Base-by-base conservation (phyloP, 2,329 filamentous ascomycete species). In the Apiospora aurea region DNA sequence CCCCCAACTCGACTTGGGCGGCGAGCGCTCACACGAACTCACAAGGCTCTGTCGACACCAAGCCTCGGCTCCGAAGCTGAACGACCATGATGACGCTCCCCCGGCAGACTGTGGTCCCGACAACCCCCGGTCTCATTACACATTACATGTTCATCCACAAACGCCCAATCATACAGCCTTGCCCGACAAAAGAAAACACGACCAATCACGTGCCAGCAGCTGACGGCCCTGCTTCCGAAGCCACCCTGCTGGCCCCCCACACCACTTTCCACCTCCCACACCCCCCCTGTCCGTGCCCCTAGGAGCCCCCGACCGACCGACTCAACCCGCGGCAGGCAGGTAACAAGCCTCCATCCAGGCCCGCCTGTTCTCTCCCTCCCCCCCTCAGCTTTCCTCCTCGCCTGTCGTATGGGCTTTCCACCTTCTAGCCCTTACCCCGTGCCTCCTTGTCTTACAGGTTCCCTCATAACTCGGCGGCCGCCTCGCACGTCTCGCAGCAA, bases 401-500 rank as follows among this genome's bases (percentile, higher is more conserved):
- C n/a, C n/a, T n/a, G n/a, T n/a, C n/a, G n/a, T n/a, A n/a, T n/a
- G n/a, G n/a, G n/a, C n/a, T n/a, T n/a, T n/a, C n/a, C n/a, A n/a
- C n/a, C n/a, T n/a, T n/a, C n/a, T n/a, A n/a, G n/a, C 26, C 49
- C 49, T 26, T 53, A 11, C 49, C 10, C 47, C 47, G 47, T 26
- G 0, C 24, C 51, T 57, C 11, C 2, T n/a, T n/a, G 8, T n/a
- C 21, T 7, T 16, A 6, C 16, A 16, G 4, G 7, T 7, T n/a
- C 16, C 11, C 51, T 72, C 79, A 69, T 74, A 75, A 72, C 72
- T 83, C 80, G 64, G 78, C 78, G 57, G 84, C 83, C 61, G 85
- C 81, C 76, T 85, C 82, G 77, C 87, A 88, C 57, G 82, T 84
- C 71, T 82, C 79, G 80, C 87, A 88, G 79, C 87, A 88, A 51